A percentile compares a stretch with the other conserved stretches of the same genome.
Conservation (phyloP, 805 yeast species). For the Ogataea minuta region DNA sequence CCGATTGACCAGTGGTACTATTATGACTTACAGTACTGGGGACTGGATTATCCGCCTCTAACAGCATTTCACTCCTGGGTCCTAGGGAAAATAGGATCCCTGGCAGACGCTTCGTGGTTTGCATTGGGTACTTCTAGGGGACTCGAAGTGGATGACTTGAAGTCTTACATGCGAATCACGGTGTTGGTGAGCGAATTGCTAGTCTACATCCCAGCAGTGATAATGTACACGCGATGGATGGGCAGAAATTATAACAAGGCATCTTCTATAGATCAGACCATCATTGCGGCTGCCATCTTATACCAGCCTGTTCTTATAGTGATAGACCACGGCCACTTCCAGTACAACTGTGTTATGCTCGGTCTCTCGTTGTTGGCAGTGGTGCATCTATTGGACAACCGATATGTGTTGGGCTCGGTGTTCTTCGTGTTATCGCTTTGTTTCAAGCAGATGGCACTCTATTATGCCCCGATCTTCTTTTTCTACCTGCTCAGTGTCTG, state of each 20-base stretch:
- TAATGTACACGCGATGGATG: slow-evolving; percentile 66
- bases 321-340: slow-evolving; percentile 97
- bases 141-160: slow-evolving; percentile 60
- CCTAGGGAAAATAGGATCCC: slow-evolving; percentile 67
- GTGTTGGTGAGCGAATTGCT: slow-evolving; percentile 73
- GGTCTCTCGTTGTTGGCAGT: slow-evolving; percentile 76
- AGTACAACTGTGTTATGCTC: slow-evolving; percentile 90
- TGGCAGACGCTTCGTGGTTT: slow-evolving; percentile 73
- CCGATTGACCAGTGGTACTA: slow-evolving; percentile 83
- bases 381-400: slow-evolving; percentile 60
- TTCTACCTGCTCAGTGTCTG: slow-evolving; percentile 66
- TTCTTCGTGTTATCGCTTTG: slow-evolving; percentile 75
- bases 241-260: slow-evolving; percentile 51
- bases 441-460: slow-evolving; percentile 94
- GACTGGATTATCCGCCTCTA: slow-evolving; percentile 94
- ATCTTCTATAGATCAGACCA: slow-evolving; percentile 71
- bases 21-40: slow-evolving; percentile 91
- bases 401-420: slow-evolving; percentile 64
- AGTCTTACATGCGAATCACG: slow-evolving; percentile 81
- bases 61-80: slow-evolving; percentile 92
- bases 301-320: slow-evolving; percentile 80
- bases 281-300: slow-evolving; percentile 73
- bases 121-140: slow-evolving; percentile 73
- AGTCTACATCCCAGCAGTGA: slow-evolving; percentile 76
- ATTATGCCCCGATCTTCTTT: slow-evolving; percentile 88